These are phyloP conservation scores for Solanum aculeatissimum DNA, from an alignment of 305 asterid genomes.

Conservation along the genomic window DNA sequence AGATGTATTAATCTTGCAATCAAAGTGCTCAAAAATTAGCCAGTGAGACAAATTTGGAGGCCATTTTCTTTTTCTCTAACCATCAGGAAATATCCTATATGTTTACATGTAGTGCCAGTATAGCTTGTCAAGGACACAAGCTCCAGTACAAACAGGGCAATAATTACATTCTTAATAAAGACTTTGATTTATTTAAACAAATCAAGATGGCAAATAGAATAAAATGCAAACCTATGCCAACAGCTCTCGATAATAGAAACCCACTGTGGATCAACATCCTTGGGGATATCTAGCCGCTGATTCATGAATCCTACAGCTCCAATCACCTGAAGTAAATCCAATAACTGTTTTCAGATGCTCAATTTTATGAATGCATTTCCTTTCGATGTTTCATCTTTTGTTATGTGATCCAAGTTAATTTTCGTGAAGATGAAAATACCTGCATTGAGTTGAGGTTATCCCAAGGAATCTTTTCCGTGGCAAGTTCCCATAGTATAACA, in stretches of 20 bases:
- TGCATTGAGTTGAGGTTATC: constrained; percentile 89
- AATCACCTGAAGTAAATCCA: constrained; percentile 47
- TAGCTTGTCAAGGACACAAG: not conserved
- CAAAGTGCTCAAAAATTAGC: not conserved
- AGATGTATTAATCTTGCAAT: not conserved
- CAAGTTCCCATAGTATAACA: constrained; percentile 92
- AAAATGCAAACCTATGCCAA: constrained; percentile 53
- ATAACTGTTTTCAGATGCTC: not conserved
- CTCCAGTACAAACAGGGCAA: not conserved
- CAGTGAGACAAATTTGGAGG: not conserved
- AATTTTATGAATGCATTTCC: not conserved
- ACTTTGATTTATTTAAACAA: not conserved
- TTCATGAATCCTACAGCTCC: constrained; percentile 98
- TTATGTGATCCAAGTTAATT: not conserved
- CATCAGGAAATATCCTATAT: not conserved
- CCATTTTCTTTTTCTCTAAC: not conserved
- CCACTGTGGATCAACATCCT: constrained; percentile 73
- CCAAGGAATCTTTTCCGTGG: constrained; percentile 89
- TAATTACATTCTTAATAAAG: not conserved
- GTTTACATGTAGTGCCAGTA: not conserved
- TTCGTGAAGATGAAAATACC: constrained; percentile 27
- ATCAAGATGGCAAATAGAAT: not conserved
- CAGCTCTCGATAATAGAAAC: constrained; percentile 76
- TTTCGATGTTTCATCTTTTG: not conserved
- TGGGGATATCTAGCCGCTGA: constrained; percentile 76